These are phyloP conservation scores for Arctium minus DNA, from an alignment of 129 eudicot genomes.

Conservation along the genomic window DNA sequence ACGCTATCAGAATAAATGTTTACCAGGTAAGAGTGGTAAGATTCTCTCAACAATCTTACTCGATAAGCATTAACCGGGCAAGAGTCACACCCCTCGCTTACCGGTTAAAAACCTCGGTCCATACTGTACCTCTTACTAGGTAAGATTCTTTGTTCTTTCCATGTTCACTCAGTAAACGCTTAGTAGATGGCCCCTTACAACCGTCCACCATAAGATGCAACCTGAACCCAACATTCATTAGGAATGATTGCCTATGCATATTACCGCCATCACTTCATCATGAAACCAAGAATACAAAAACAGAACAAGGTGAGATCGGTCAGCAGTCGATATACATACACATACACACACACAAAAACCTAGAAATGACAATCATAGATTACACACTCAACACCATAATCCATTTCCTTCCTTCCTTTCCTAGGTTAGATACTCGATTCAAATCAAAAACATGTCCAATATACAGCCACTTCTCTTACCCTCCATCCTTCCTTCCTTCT, in stretches of 20 bases:
- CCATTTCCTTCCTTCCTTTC: not conserved
- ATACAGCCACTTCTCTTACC: constrained; percentile 9
- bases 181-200: too few species aligned
- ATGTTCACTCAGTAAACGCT: not conserved
- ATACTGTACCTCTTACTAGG: not conserved
- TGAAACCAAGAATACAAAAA: not conserved
- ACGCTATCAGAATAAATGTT: too few species aligned
- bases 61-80: too few species aligned
- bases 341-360: not conserved
- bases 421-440: not conserved
- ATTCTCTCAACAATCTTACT: too few species aligned
- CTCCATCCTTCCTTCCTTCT: not conserved
- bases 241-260: too few species aligned
- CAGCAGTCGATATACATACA: not conserved
- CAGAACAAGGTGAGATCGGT: not conserved
- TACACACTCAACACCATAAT: not conserved
- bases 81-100: too few species aligned
- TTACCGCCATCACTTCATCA: not conserved
- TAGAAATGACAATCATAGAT: not conserved
- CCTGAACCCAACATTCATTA: too few species aligned
- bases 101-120: too few species aligned
- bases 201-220: too few species aligned
- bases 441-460: constrained; percentile 1
- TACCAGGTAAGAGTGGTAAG: too few species aligned
- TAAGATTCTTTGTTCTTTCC: not conserved